These are phyloP conservation scores for Solanum aculeatissimum DNA, from an alignment of 305 asterid species.

Conservation along the genomic window DNA sequence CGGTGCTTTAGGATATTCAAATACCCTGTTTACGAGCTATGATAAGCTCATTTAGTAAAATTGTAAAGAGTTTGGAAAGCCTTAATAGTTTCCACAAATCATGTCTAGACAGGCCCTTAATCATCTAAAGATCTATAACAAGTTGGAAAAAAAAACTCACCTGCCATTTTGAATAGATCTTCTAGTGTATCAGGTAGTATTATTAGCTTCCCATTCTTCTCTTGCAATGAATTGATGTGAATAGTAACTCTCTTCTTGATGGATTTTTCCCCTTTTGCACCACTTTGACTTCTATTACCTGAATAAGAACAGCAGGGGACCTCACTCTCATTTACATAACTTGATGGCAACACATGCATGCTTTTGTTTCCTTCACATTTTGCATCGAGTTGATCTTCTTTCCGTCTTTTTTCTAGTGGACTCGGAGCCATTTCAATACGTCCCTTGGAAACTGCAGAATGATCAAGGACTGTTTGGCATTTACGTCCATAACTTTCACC, in stretches of 20 bases:
- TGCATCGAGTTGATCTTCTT: slow-evolving; percentile 24
- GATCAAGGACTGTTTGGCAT: not conserved
- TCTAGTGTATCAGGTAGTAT: slow-evolving; percentile 60
- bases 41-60: not conserved
- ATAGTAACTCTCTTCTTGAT: slow-evolving; percentile 69
- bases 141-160: slow-evolving; percentile 18
- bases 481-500: slow-evolving; percentile 35
- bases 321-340: slow-evolving; percentile 18
- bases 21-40: not conserved
- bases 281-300: slow-evolving; percentile 9
- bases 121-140: not conserved
- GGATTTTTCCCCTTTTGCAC: slow-evolving; percentile 11
- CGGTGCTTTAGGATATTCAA: not conserved
- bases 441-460: not conserved
- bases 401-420: not conserved
- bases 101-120: too few species aligned
- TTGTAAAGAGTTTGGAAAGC: not conserved
- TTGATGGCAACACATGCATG: slow-evolving; percentile 28
- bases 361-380: slow-evolving; percentile 23
- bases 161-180: slow-evolving; percentile 52
- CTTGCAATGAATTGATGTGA: slow-evolving; percentile 26
- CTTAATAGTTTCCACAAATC: not conserved
- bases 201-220: slow-evolving; percentile 47
- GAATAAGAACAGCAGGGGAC: slow-evolving; percentile 6
- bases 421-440: not conserved